Conservation (phyloP, 495 filamentous ascomycete species). For the Annulohypoxylon maeteangense region DNA sequence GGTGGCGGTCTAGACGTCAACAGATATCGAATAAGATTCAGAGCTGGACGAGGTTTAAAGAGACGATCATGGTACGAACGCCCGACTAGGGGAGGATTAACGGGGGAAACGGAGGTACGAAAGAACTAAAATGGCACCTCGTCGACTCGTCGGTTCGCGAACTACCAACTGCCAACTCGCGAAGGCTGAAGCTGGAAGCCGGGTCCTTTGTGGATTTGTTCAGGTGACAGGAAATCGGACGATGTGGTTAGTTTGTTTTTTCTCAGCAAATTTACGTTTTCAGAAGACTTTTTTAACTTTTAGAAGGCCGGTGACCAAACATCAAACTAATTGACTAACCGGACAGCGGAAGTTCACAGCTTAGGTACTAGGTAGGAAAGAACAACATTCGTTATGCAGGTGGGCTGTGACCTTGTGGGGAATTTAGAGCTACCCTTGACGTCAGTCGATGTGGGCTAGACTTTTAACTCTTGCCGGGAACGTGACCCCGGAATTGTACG, state of each 20-base stretch:
- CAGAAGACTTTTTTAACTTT: not conserved
- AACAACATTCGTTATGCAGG: conserved; percentile 20
- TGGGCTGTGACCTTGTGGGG: conserved; percentile 34
- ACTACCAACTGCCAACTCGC: conserved; percentile 15
- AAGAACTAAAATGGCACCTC: conserved; percentile 5
- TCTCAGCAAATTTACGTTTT: not conserved
- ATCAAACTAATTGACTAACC: conserved; percentile 5
- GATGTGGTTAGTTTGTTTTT: conserved; percentile 13
- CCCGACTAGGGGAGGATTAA: not conserved
- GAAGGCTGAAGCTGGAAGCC: conserved; percentile 27
- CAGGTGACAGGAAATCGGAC: conserved; percentile 37
- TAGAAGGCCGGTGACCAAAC: conserved; percentile 15
- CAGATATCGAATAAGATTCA: conserved; percentile 25
- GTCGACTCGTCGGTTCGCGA: conserved; percentile 15
- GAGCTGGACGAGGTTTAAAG: not conserved
- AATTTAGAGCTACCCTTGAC: conserved; percentile 26
- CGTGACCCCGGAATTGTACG: conserved; percentile 9
- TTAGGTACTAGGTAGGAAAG: no score
- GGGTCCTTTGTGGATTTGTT: conserved; percentile 5
- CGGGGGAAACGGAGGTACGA: not conserved
- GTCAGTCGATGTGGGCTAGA: conserved; percentile 13
- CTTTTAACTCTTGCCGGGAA: conserved; percentile 7
- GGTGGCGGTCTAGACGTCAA: conserved; percentile 27
- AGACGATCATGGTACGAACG: conserved; percentile 33
- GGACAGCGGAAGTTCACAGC: conserved; percentile 6